These are phyloP conservation scores for Tubosaeta sp. DNA, from an alignment of 768 basidiomycete species.

Conservation along the genomic window DNA sequence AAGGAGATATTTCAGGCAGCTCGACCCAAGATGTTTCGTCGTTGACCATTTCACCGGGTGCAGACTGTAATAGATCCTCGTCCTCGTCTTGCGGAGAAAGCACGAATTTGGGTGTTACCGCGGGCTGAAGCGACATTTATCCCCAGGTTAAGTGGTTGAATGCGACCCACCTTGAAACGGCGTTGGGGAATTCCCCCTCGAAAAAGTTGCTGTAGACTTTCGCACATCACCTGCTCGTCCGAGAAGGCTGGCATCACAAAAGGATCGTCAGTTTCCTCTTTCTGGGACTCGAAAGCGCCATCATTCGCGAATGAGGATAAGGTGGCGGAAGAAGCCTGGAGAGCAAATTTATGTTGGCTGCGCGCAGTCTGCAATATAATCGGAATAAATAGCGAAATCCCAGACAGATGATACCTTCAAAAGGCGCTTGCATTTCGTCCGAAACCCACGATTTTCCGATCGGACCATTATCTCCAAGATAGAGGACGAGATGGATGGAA, in stretches of 20 bases:
- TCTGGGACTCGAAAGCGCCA: constrained; percentile 2
- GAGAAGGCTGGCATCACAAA: constrained; percentile 16
- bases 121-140: constrained; percentile 15
- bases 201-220: constrained; percentile 44
- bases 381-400: constrained; percentile 8
- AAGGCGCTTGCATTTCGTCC: constrained; percentile 38
- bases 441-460: constrained; percentile 47
- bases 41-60: constrained; percentile 4
- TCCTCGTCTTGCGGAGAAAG: constrained; percentile 14
- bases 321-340: constrained; percentile 26
- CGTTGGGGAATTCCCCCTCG: constrained; percentile 37
- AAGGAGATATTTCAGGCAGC: constrained; percentile 10
- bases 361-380: constrained; percentile 20
- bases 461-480: constrained; percentile 49
- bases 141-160: constrained; percentile 1
- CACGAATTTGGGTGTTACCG: constrained; percentile 6
- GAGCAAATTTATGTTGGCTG: constrained; percentile 22
- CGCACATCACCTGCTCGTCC: constrained; percentile 36
- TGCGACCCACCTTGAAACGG: constrained; percentile 43
- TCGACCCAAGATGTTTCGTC: constrained; percentile 13
- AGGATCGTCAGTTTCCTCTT: constrained; percentile 12
- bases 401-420: constrained; percentile 42
- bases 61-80: constrained; percentile 17
- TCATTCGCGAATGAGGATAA: constrained; percentile 20
- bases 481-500: constrained; percentile 46